These are phyloP conservation scores for Eucalyptus sp. DNA, from an alignment of 345 rosid genomes.

Conservation along the genomic window DNA sequence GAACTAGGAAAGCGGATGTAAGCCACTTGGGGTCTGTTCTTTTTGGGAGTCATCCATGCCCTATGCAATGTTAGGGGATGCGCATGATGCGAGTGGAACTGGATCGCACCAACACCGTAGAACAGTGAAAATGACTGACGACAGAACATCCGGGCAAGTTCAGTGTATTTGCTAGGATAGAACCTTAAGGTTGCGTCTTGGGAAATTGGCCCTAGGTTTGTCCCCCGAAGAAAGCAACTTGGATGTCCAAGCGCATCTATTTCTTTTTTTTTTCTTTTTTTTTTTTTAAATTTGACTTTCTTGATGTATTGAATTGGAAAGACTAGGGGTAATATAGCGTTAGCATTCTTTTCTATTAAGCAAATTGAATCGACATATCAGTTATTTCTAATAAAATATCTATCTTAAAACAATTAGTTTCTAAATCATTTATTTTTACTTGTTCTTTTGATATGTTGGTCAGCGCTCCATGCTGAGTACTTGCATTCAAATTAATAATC, in stretches of 20 bases:
- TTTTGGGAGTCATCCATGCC: neutral
- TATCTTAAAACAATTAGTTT: neutral
- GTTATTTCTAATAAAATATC: neutral
- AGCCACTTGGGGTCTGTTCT: neutral
- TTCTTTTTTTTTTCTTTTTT: neutral
- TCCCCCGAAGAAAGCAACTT: neutral
- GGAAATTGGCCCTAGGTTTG: neutral
- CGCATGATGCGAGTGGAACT: neutral
- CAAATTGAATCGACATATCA: neutral
- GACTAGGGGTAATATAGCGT: rapidly evolving
- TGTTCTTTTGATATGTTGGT: neutral
- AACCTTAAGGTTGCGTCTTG: neutral
- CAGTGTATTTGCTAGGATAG: neutral
- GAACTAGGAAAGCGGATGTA: neutral
- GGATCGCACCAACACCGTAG: neutral
- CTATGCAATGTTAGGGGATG: neutral
- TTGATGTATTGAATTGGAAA: neutral
- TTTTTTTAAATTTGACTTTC: neutral
- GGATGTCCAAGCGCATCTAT: neutral
- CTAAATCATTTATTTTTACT: neutral
- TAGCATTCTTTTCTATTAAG: rapidly evolving
- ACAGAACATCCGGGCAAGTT: neutral
- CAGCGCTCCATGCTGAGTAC: neutral
- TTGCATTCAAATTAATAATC: neutral
- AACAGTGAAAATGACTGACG: neutral